Evolutionary conservation across 179 eudicot species (phyloP), one percentile per base, ranked within the genome.

Genomic region (Amaranthus tricolor): DNA sequence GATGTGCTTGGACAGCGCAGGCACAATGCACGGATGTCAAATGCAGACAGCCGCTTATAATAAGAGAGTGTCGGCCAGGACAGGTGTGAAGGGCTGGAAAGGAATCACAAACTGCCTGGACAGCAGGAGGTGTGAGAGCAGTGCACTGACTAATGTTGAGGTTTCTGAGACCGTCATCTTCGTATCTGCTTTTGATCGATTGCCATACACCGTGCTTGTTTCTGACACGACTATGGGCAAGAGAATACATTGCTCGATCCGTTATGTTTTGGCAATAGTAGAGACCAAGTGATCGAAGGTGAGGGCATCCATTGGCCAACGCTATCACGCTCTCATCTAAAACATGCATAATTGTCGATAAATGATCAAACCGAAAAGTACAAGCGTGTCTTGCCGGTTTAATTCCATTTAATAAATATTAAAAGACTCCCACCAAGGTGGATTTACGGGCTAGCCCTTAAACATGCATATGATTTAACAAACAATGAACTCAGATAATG

Each of bases 181-280:
- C 88, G 6, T 80, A 76, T 74, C 86, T 74, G 76, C 68, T 84
- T 77, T 85, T 90, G 67, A 83, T 78, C 4, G 90, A 77, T 49
- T 78, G 85, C 94, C 87, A 90, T n/a, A 85, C 52, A 1, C 76
- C 86, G 14, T 80, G 91, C 78, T 85, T 86, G 87, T 86, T 87
- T 67, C 84, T 90, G 47, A 87, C 83, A 48, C 88, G 83, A 56
- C 92, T 90, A 19, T 86, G 93, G 31, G 98, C 94, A 17, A 94
- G 86, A 16, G 96, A 90, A 59, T 94, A 94, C 94, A 94, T 94
- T 12, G 98, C 98, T 78, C 78, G 73, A 68, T 94, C 98, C 10
- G 98, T 94, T n/a, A 94, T 92, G 81, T 94, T 88, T 78, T 90
- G 92, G 82, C 98, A 94, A 73, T 81, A 94, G 89, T 94, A 94